These are phyloP conservation scores for Vitis rotundifolia DNA, from an alignment of 164 flowering plant genomes.

Conservation along the genomic window DNA sequence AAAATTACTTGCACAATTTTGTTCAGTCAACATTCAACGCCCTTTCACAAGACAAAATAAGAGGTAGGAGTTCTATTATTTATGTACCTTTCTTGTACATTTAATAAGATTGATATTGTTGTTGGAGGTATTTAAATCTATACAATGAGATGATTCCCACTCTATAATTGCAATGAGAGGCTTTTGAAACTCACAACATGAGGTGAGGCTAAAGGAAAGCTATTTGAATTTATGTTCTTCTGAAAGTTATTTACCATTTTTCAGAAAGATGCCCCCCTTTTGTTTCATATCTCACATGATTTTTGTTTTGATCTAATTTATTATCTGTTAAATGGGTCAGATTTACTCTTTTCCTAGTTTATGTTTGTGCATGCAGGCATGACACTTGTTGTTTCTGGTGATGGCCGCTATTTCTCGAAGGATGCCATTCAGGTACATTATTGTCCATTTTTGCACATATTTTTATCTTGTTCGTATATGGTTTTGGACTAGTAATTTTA, in stretches of 20 bases:
- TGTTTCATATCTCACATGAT: neutral
- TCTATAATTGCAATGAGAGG: neutral
- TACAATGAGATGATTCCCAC: neutral
- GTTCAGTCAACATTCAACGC: constrained; percentile 94
- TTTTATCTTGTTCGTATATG: no score
- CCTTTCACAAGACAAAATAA: constrained; percentile 71
- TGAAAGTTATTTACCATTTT: no score
- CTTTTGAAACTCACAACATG: no score
- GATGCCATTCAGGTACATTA: constrained; percentile 88
- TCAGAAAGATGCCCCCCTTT: no score
- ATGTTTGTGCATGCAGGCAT: constrained; percentile 54
- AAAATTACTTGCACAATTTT: constrained; percentile 84
- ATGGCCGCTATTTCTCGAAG: constrained; percentile 95
- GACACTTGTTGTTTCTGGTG: constrained; percentile 97
- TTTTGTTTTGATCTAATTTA: neutral
- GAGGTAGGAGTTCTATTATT: constrained; percentile 43
- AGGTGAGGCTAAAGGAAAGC: no score
- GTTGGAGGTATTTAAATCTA: neutral
- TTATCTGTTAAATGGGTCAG: neutral
- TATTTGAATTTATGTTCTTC: no score
- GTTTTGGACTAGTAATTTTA: neutral
- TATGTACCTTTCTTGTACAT: neutral
- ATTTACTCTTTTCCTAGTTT: neutral
- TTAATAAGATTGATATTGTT: neutral
- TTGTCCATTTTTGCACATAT: neutral